Base-by-base conservation (phyloP, 441 rosid species). In the Gossypium davidsonii region DNA sequence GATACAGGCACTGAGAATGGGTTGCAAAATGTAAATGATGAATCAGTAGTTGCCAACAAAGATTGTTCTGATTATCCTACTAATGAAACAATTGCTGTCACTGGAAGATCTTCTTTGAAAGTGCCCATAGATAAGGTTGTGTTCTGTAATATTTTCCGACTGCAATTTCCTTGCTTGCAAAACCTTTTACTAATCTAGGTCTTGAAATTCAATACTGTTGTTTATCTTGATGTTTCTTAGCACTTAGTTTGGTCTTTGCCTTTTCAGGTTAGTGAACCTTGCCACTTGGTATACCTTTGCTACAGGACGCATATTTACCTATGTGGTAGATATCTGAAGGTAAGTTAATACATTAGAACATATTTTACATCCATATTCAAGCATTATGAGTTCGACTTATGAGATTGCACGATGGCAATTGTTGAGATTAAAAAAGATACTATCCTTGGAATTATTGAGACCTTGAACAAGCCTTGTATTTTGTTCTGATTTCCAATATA, bases 301-400 rank as follows among this genome's bases (percentile, higher is more conserved):
- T 74, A 79, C 85, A 88, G 86, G 84, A 85, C 84, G 60, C 87
- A 92, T 72, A 79, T 94, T 76, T 94, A 78, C 79, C 78, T 94
- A 58, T 92, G 96, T 82, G 99, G 98, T 67, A 89, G 99, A 79
- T 94, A 94, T 85, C 77, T 92, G 70, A 94, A 94, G 87, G 98
- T 90, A 81, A 80, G 87, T 49, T 58, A 28, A 69, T 69, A 15
- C 56, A 7, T 75, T 37, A 7, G 51, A 69, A 53, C 57, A 48
- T 66, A 17, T 60, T 23, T 64, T 63, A 28, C 15, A 26, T 60
- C 23, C 46, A 44, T 60, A 17, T 25, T 72, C 14, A 60, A 72
- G 15, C 26, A 48, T 48, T 60, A 14, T 14, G 55, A 44, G 70
- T 46, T 65, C 21, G 44, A 17, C 6, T 42, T 31, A 42, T 39